phyloP scores from a whole-genome alignment of 2,329 filamentous ascomycete genomes.

The Daldinia sp. region DNA sequence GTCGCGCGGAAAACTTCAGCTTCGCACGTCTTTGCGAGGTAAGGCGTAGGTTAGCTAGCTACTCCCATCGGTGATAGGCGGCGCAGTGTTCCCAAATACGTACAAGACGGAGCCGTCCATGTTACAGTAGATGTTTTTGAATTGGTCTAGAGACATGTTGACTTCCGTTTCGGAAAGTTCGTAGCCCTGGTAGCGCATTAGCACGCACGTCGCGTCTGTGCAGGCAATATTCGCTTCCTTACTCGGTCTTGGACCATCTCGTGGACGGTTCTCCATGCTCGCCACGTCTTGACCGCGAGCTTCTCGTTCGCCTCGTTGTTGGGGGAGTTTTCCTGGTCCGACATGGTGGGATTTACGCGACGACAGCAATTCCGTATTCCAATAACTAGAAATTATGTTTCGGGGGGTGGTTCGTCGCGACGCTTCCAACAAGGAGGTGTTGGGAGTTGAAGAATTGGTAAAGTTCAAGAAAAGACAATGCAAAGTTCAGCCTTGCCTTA shows the following conservation, averaged over 20 bases:
- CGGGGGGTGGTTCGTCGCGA: neutral
- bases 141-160: slow-evolving; percentile 83
- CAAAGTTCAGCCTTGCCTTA: slow-evolving; percentile 41
- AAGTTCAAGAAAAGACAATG: slow-evolving; percentile 18
- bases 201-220: slow-evolving; percentile 19
- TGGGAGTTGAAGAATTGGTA: slow-evolving; percentile 14
- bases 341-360: slow-evolving; percentile 47
- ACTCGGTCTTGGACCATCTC: slow-evolving; percentile 95
- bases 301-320: slow-evolving; percentile 56
- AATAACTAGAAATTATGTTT: neutral
- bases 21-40: slow-evolving; percentile 70
- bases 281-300: slow-evolving; percentile 79
- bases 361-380: neutral
- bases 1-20: slow-evolving; percentile 88
- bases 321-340: slow-evolving; percentile 51
- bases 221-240: slow-evolving; percentile 51
- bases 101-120: slow-evolving; percentile 80
- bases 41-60: slow-evolving; percentile 1
- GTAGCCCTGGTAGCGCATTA: slow-evolving; percentile 74
- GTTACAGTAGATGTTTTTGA: slow-evolving; percentile 75
- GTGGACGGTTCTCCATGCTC: slow-evolving; percentile 90
- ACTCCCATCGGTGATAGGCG: neutral
- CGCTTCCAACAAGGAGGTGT: neutral
- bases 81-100: slow-evolving; percentile 44
- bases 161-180: slow-evolving; percentile 90